Conservation (phyloP, 805 yeast genomes). For the Candida ascalaphidarum region DNA sequence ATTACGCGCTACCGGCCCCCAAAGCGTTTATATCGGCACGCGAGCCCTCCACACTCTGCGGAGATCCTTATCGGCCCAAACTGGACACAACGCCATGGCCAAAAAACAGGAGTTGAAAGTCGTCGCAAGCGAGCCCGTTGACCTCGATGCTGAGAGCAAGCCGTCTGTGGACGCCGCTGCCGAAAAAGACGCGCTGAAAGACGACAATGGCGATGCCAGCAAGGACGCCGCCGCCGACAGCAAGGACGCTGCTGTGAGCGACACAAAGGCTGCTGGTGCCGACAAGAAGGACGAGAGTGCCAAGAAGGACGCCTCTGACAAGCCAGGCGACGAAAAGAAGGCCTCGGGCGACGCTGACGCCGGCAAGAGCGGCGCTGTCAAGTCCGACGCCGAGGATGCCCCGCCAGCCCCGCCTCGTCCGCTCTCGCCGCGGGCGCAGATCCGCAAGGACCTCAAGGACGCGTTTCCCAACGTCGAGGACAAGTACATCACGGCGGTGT, state of each 20-base stretch:
- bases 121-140: slow-evolving; percentile 27
- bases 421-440: slow-evolving; percentile 45
- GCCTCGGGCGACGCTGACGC: background rate
- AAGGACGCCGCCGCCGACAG: background rate
- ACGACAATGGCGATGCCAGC: background rate
- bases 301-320: background rate
- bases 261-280: background rate
- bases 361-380: background rate
- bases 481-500: slow-evolving; percentile 61
- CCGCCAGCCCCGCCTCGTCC: slow-evolving; percentile 49
- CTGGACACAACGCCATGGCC: slow-evolving; percentile 7
- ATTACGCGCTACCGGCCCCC: no score
- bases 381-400: slow-evolving; percentile 5
- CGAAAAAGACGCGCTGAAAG: slow-evolving; percentile 1
- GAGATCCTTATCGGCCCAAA: no score
- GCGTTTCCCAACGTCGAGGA: slow-evolving; percentile 82
- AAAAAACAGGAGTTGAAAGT: slow-evolving; percentile 18
- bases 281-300: background rate
- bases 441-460: slow-evolving; percentile 57
- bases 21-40: no score
- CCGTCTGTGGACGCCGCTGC: slow-evolving; percentile 1
- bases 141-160: slow-evolving; percentile 9
- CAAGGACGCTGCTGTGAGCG: slow-evolving; percentile 1
- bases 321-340: background rate
- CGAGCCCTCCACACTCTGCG: no score